phyloP scores from a whole-genome alignment of 2,329 filamentous ascomycete species.

The Clonostachys byssicola region DNA sequence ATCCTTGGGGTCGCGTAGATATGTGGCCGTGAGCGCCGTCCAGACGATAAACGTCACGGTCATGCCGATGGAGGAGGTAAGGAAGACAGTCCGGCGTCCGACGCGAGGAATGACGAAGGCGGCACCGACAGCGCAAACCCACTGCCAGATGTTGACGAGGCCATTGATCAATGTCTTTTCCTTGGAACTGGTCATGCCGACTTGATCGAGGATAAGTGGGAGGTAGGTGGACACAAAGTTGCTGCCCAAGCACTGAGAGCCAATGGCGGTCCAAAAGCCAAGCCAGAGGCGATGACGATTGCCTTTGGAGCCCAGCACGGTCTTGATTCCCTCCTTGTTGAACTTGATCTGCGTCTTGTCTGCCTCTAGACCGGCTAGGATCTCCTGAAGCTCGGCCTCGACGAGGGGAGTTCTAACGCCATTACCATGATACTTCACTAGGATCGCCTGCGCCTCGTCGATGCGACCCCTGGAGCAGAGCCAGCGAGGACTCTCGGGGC shows the following conservation, averaged over 20 bases:
- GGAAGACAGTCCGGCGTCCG: slow-evolving; percentile 19
- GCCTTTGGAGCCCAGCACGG: slow-evolving; percentile 2
- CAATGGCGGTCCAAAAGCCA: slow-evolving; percentile 2
- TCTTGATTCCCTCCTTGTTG: slow-evolving; percentile 3
- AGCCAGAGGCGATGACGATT: slow-evolving; percentile 4
- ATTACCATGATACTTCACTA: slow-evolving; percentile 14
- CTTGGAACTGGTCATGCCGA: slow-evolving; percentile 26
- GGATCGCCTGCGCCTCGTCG: slow-evolving; percentile 27
- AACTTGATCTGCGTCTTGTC: slow-evolving; percentile 4
- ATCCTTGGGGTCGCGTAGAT: slow-evolving; percentile 5
- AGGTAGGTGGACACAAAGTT: slow-evolving; percentile 19
- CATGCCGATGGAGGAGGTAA: slow-evolving; percentile 25
- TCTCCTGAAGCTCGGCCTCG: slow-evolving; percentile 4
- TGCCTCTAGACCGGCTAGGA: slow-evolving; percentile 6
- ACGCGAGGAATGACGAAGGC: slow-evolving; percentile 2
- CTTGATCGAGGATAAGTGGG: slow-evolving; percentile 23
- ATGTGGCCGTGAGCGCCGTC: slow-evolving; percentile 9
- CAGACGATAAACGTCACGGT: slow-evolving; percentile 22
- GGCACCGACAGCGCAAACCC: slow-evolving; percentile 3
- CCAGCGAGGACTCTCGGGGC: slow-evolving; percentile 36
- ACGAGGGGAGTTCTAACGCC: slow-evolving; percentile 4
- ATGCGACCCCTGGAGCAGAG: slow-evolving; percentile 31
- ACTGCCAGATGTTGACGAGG: slow-evolving; percentile 18
- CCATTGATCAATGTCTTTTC: slow-evolving; percentile 15
- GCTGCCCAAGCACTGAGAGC: slow-evolving; percentile 4